A percentile compares a stretch with the other conserved stretches of the same genome.
phyloP scores from a whole-genome alignment of 768 basidiomycete species.

The Agaricus subrufescens region DNA sequence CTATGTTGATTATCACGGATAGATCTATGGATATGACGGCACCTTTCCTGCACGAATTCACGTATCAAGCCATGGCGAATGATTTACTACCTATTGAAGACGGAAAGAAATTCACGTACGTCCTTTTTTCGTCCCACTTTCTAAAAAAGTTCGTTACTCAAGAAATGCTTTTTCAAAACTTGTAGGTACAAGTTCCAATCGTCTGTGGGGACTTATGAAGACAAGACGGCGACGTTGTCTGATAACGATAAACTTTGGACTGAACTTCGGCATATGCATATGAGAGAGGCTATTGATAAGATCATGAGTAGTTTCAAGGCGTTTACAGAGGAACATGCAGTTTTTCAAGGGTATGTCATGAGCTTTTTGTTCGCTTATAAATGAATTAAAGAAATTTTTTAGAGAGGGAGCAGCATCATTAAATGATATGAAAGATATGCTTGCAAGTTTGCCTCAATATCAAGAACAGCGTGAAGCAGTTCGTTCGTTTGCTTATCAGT shows the following conservation, averaged over 20 bases:
- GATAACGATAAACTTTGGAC: slow-evolving; percentile 91
- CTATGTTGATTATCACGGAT: slow-evolving; percentile 88
- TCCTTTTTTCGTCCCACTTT: slow-evolving; percentile 11
- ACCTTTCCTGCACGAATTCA: slow-evolving; percentile 95
- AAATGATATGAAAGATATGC: slow-evolving; percentile 99
- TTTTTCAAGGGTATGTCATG: slow-evolving; percentile 75
- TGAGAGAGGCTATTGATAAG: slow-evolving; percentile 97
- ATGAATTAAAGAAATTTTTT: not conserved
- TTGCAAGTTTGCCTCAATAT: slow-evolving; percentile 90
- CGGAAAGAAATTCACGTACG: slow-evolving; percentile 83
- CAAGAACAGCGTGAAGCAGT: slow-evolving; percentile 94
- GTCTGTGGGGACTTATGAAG: slow-evolving; percentile 78
- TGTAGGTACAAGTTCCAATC: slow-evolving; percentile 91
- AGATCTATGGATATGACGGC: slow-evolving; percentile 92
- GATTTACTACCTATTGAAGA: slow-evolving; percentile 88
- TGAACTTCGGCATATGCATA: slow-evolving; percentile 93
- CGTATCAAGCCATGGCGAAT: slow-evolving; percentile 98
- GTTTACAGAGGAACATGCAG: slow-evolving; percentile 91
- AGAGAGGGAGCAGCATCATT: slow-evolving; percentile 82
- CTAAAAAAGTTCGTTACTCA: not conserved
- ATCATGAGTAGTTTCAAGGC: slow-evolving; percentile 94
- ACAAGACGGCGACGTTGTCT: slow-evolving; percentile 80
- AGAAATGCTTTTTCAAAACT: not conserved
- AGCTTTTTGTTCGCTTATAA: too few species aligned
- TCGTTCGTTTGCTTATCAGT: not conserved